Percentiles rank a stretch among this genome's conserved stretches.
Evolutionary conservation across 2,329 filamentous ascomycete genomes (phyloP).

Genomic region (Apiospora hydei): DNA sequence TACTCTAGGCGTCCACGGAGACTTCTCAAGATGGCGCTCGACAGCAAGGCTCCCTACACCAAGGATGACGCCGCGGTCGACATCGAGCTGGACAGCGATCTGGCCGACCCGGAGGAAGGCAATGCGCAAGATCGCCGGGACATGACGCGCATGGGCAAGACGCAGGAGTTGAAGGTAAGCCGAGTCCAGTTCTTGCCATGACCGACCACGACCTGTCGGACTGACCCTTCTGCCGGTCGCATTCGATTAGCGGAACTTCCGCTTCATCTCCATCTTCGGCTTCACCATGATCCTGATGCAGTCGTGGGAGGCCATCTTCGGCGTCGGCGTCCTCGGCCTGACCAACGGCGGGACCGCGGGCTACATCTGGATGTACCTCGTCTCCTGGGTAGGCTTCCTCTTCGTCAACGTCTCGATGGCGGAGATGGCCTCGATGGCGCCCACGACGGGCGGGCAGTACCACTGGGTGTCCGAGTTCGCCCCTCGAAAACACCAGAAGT

Average conservation of each 20-base stretch:
- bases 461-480: constrained; percentile 30
- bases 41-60: neutral
- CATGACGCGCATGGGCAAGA: constrained; percentile 28
- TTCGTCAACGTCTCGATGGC: constrained; percentile 32
- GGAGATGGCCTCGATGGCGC: constrained; percentile 28
- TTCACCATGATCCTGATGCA: constrained; percentile 30
- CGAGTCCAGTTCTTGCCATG: constrained; percentile 18
- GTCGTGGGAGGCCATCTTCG: constrained; percentile 33
- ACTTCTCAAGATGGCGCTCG: neutral
- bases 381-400: constrained; percentile 31
- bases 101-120: neutral
- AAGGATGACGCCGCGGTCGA: neutral
- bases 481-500: constrained; percentile 21
- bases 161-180: constrained; percentile 34
- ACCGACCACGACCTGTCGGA: too few relatives aligned
- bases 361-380: constrained; percentile 35
- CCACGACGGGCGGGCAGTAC: constrained; percentile 26
- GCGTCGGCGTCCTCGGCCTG: constrained; percentile 29
- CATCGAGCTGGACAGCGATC: neutral
- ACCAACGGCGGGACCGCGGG: constrained; percentile 34
- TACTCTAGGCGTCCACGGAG: neutral
- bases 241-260: constrained; percentile 26
- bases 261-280: constrained; percentile 36
- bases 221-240: neutral
- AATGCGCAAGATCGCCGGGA: constrained; percentile 20